Evolutionary conservation across 345 rosid genomes (phyloP).

Genomic region (Aegle marmelos): DNA sequence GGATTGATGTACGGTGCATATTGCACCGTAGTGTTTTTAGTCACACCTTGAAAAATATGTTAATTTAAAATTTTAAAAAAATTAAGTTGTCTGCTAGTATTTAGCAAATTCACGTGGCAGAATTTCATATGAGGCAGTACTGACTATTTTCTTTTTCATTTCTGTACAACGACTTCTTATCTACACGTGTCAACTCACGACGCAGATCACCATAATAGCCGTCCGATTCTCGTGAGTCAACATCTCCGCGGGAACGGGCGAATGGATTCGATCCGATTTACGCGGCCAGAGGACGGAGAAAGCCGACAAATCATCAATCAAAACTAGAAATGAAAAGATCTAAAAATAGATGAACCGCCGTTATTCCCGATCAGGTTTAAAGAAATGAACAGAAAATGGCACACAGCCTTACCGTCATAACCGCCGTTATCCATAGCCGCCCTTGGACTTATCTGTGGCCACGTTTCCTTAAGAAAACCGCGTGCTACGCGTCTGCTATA

Average conservation of each 20-base stretch:
- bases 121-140: not conserved
- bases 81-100: not conserved
- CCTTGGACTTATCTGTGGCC: not conserved
- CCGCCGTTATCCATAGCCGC: slow-evolving; percentile 38
- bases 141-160: not conserved
- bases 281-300: not conserved
- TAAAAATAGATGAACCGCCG: not conserved
- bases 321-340: not conserved
- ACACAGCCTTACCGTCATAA: slow-evolving; percentile 19
- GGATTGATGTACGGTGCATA: too few species aligned
- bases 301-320: slow-evolving; percentile 5
- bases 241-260: not conserved
- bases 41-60: too few species aligned
- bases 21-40: too few species aligned
- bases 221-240: slow-evolving; percentile 12
- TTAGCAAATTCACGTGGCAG: not conserved
- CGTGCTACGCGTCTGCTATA: not conserved
- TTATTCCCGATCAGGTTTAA: slow-evolving; percentile 12
- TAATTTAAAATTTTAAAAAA: not conserved
- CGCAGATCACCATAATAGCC: not conserved
- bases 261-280: not conserved
- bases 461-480: slow-evolving; percentile 9
- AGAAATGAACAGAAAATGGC: slow-evolving; percentile 9
- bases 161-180: not conserved
- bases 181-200: not conserved